A percentile compares a stretch with the other conserved stretches of the same genome.
Conservation (phyloP, 176 grass and related monocot genomes). For the Carex pumila region DNA sequence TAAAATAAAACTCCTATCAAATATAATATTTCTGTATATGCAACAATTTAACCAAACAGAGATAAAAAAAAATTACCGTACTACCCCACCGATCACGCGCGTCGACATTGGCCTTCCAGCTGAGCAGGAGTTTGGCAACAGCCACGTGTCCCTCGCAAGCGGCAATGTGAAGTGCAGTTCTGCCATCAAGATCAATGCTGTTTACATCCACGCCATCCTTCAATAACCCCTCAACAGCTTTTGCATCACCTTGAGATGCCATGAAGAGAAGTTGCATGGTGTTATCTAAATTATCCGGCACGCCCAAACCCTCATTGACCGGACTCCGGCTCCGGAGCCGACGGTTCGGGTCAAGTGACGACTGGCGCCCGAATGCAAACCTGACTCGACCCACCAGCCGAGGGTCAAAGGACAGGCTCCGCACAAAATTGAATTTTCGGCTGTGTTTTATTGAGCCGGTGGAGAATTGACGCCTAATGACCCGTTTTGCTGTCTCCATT, state of each 20-base stretch:
- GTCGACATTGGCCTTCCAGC: conserved; percentile 86
- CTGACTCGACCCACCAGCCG: conserved; percentile 40
- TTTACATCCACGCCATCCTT: conserved; percentile 72
- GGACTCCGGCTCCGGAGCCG: conserved; percentile 57
- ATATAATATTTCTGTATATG: background rate
- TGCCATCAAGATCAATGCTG: conserved; percentile 93
- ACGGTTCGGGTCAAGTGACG: conserved; percentile 81
- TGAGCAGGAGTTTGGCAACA: conserved; percentile 64
- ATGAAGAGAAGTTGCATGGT: conserved; percentile 97
- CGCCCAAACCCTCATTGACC: conserved; percentile 46
- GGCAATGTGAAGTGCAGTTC: conserved; percentile 91
- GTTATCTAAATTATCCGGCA: conserved; percentile 74
- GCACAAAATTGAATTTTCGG: conserved; percentile 40
- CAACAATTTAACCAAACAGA: background rate
- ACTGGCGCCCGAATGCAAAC: conserved; percentile 80
- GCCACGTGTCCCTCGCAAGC: conserved; percentile 62
- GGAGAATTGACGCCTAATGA: conserved; percentile 70
- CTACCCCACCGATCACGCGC: conserved; percentile 93
- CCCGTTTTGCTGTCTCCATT: conserved; percentile 38
- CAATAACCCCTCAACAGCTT: conserved; percentile 50
- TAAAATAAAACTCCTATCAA: background rate
- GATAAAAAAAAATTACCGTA: conserved; percentile 37
- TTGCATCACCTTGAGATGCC: conserved; percentile 70
- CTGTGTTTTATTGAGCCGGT: conserved; percentile 48
- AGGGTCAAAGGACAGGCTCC: conserved; percentile 58